phyloP scores from a whole-genome alignment of 345 rosid genomes.

The Salix udensis region DNA sequence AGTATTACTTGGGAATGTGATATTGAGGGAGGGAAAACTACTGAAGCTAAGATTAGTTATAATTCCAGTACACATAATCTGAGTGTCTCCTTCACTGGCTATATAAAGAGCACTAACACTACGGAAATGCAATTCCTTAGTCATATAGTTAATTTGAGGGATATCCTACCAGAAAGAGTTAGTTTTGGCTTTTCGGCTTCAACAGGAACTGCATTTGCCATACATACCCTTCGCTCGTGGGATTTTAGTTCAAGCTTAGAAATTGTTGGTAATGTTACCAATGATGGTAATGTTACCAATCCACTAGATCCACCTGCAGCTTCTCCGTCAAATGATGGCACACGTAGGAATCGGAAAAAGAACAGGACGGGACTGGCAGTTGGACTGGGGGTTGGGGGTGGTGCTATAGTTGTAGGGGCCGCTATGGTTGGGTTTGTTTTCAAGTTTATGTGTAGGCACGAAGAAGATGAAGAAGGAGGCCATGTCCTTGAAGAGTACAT shows the following conservation, averaged over 20 bases:
- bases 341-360: too few species aligned
- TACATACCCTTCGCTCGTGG: neutral
- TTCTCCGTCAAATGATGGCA: too few species aligned
- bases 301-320: too few species aligned
- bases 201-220: neutral
- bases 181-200: neutral
- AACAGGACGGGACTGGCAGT: too few species aligned
- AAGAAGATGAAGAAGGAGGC: neutral
- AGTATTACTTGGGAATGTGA: neutral
- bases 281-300: too few species aligned
- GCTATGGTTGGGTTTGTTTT: neutral
- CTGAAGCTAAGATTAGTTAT: neutral
- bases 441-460: neutral
- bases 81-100: neutral
- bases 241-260: neutral
- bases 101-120: neutral
- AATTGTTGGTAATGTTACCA: too few species aligned
- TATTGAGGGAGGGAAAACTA: neutral
- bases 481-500: conserved; percentile 9
- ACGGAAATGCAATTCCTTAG: neutral
- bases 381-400: neutral
- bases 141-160: neutral
- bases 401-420: neutral
- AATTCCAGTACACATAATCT: neutral
- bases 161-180: neutral